Percentiles rank a stretch among this genome's conserved stretches.
Conservation (phyloP, 495 filamentous ascomycete genomes). For the Talaromyces borbonicus region DNA sequence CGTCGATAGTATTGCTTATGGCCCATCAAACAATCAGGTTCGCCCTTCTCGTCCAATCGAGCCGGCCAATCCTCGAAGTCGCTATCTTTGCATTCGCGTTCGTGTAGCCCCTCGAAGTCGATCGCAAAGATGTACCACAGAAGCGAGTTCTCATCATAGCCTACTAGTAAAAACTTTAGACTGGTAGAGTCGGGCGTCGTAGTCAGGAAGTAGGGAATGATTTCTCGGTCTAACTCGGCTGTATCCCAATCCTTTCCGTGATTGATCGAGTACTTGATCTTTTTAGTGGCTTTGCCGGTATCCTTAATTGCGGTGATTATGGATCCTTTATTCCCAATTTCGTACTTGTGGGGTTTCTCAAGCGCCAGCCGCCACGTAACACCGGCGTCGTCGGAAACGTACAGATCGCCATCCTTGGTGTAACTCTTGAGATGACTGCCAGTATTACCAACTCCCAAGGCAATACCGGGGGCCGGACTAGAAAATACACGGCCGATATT, state of each 20-base stretch:
- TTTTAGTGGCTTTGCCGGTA: slow-evolving; percentile 43
- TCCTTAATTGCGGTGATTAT: slow-evolving; percentile 75
- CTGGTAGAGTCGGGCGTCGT: slow-evolving; percentile 86
- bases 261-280: slow-evolving; percentile 73
- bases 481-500: slow-evolving; percentile 86
- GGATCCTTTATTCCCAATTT: slow-evolving; percentile 86
- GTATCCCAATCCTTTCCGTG: slow-evolving; percentile 75
- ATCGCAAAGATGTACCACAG: slow-evolving; percentile 51
- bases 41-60: slow-evolving; percentile 64
- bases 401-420: slow-evolving; percentile 57
- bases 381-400: slow-evolving; percentile 85
- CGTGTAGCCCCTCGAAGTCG: slow-evolving; percentile 74
- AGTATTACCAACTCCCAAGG: slow-evolving; percentile 88
- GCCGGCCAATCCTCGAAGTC: slow-evolving; percentile 88
- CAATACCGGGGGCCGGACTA: slow-evolving; percentile 80
- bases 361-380: slow-evolving; percentile 66
- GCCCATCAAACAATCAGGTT: slow-evolving; percentile 88
- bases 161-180: slow-evolving; percentile 75
- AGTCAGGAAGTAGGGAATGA: slow-evolving; percentile 59
- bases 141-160: slow-evolving; percentile 32
- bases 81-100: slow-evolving; percentile 63
- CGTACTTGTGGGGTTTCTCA: slow-evolving; percentile 83
- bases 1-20: slow-evolving; percentile 76
- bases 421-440: slow-evolving; percentile 60
- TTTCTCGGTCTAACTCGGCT: slow-evolving; percentile 48